Evolutionary conservation across 345 rosid species (phyloP), one percentile per base, ranked within the genome.

Genomic region (Eucalyptus leucophloia): DNA sequence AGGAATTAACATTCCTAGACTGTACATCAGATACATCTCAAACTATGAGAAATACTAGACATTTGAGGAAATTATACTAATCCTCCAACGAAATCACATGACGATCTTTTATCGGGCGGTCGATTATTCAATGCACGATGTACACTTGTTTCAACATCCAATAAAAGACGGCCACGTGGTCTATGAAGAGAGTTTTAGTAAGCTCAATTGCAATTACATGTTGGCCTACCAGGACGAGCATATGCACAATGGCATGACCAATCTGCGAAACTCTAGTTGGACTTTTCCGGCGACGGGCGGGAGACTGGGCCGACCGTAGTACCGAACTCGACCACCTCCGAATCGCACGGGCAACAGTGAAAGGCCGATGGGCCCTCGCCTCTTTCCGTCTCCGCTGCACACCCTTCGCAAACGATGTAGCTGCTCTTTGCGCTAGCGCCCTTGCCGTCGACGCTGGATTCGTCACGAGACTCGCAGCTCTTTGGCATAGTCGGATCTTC

Each of bases 381-480:
- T 15, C 72, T 62, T 62, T 62, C 37, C 37, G 5, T 62, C 37
- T 62, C 72, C 19, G 0, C 72, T 30, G 37, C 72, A 2, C 72
- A 62, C 72, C 30, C 72, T 14, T 62, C 34, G 37, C 72, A 62
- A 30, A 62, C 18, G 0, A 30, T 30, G 34, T 30, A 30, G 69
- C 69, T 60, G 32, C 69, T 60, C 32, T 56, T 0, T 24, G 62
- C 13, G 62, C 30, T 24, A 10, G 13, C 30, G 0, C 0, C 62
- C 14, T 56, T 56, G 6, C 30, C 30, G 0, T 56, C 30, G 30
- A 56, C 13, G 62, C 30, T 56, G 62, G 30, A 56, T 56, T 0
- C 62, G 30, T 3, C 62, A 0, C 62, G 13, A 4, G 30, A 56
- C 14, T 26, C 62, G 13, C 13, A 0, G 7, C 62, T 24, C 3